phyloP scores from a whole-genome alignment of 768 basidiomycete genomes.

The Xerocomellus dryophilus region DNA sequence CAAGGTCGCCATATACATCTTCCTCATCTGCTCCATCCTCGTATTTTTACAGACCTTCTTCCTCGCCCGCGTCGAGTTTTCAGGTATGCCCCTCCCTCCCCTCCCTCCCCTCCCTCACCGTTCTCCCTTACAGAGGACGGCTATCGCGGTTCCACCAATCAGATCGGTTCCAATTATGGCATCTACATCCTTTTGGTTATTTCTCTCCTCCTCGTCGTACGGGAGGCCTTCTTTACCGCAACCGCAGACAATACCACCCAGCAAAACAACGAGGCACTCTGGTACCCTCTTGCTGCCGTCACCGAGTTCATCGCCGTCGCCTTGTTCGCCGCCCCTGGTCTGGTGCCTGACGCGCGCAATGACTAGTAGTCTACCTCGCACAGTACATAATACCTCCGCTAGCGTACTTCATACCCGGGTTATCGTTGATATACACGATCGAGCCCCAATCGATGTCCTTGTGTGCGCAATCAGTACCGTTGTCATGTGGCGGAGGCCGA shows the following conservation, averaged over 20 bases:
- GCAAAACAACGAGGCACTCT: constrained; percentile 30
- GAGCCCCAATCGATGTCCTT: constrained; percentile 1
- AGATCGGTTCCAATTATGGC: constrained; percentile 20
- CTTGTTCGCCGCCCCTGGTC: constrained; percentile 29
- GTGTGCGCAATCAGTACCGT: neutral
- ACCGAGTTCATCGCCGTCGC: constrained; percentile 32
- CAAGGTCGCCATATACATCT: constrained; percentile 28
- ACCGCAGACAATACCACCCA: constrained; percentile 9
- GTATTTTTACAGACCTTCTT: constrained; percentile 18
- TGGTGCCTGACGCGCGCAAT: constrained; percentile 23
- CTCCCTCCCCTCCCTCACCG: neutral
- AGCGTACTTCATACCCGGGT: constrained; percentile 4
- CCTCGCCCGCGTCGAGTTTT: constrained; percentile 19
- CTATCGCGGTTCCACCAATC: neutral
- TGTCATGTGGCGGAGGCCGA: constrained; percentile 23
- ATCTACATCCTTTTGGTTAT: constrained; percentile 25
- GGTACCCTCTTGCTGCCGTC: constrained; percentile 33
- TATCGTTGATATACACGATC: no score
- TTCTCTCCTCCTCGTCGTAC: constrained; percentile 24
- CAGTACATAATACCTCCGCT: constrained; percentile 4
- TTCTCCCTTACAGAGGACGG: constrained; percentile 4
- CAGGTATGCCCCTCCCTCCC: neutral
- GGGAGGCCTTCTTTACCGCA: constrained; percentile 32
- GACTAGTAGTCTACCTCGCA: neutral
- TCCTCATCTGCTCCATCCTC: constrained; percentile 26